Evolutionary conservation across 2,329 filamentous ascomycete species (phyloP).

Genomic region (Nothopassalora personata): DNA sequence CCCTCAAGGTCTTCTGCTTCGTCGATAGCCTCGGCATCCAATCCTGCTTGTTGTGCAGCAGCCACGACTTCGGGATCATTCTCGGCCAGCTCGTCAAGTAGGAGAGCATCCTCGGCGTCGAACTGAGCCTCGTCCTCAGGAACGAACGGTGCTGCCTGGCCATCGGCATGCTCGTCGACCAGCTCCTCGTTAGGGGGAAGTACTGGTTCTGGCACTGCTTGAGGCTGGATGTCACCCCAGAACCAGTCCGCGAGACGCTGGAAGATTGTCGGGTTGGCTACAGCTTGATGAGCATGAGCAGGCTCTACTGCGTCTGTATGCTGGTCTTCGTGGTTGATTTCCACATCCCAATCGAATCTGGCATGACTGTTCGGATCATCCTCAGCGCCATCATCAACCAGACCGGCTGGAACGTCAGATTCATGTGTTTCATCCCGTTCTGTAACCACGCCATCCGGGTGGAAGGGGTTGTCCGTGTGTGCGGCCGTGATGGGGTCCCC

Average conservation of each 20-base stretch:
- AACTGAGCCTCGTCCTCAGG: slow-evolving; percentile 38
- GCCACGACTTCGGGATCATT: slow-evolving; percentile 54
- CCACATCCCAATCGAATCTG: neutral
- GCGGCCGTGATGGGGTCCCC: neutral
- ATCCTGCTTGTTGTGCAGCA: slow-evolving; percentile 60
- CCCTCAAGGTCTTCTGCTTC: slow-evolving; percentile 92
- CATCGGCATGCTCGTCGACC: slow-evolving; percentile 54
- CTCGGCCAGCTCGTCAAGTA: slow-evolving; percentile 7
- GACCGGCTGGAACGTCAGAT: neutral
- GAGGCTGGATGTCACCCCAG: slow-evolving; percentile 41
- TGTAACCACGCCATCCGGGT: slow-evolving; percentile 13
- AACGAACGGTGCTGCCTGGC: slow-evolving; percentile 57
- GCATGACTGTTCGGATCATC: neutral
- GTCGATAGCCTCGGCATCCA: slow-evolving; percentile 70
- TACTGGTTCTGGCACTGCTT: slow-evolving; percentile 29
- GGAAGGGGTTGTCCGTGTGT: slow-evolving; percentile 12
- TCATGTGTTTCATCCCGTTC: neutral
- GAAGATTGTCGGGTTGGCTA: slow-evolving; percentile 9
- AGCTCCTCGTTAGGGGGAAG: slow-evolving; percentile 53
- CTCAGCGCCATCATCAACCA: neutral
- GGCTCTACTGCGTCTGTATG: neutral
- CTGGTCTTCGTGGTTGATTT: neutral
- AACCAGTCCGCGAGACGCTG: slow-evolving; percentile 43
- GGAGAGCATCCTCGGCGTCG: slow-evolving; percentile 4
- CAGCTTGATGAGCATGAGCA: neutral